A percentile compares a stretch with the other conserved stretches of the same genome.
These are phyloP conservation scores for Avena atlantica DNA, from an alignment of 176 grass and related monocot species.

Conservation along the genomic window DNA sequence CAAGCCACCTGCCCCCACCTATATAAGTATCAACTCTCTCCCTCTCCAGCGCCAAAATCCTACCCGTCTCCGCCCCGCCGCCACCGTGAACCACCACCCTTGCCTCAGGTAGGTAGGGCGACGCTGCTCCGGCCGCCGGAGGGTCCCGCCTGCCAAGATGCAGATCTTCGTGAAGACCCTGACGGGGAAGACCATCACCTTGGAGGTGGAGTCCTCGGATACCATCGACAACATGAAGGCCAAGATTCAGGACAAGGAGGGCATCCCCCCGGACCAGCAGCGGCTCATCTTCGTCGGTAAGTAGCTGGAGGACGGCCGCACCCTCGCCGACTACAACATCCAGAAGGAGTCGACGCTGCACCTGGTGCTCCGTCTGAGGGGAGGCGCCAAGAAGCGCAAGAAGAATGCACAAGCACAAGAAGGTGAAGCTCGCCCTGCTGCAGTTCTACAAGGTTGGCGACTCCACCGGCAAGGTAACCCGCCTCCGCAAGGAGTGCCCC, in stretches of 20 bases:
- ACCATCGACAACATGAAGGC: constrained; percentile 81
- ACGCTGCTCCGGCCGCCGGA: constrained; percentile 17
- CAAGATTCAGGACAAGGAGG: constrained; percentile 82
- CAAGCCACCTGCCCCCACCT: neutral
- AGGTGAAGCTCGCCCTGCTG: constrained; percentile 76
- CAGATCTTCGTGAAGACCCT: constrained; percentile 90
- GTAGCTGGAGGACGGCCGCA: constrained; percentile 77
- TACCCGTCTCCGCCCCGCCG: constrained; percentile 2
- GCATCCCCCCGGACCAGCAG: constrained; percentile 79
- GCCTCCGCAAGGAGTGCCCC: constrained; percentile 85
- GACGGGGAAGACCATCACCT: constrained; percentile 81
- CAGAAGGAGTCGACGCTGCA: constrained; percentile 78
- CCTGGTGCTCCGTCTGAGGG: constrained; percentile 69
- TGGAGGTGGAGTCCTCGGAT: constrained; percentile 92
- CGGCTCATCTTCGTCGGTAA: constrained; percentile 80
- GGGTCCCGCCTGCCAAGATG: constrained; percentile 48
- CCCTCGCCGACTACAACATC: constrained; percentile 84
- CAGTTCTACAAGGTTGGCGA: constrained; percentile 83
- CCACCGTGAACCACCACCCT: neutral
- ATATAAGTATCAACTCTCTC: constrained; percentile 12
- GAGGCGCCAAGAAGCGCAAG: constrained; percentile 71
- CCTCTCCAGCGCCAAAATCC: constrained; percentile 6
- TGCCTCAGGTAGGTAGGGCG: constrained; percentile 6
- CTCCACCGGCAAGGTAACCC: constrained; percentile 69
- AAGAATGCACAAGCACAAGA: constrained; percentile 88